Conservation (phyloP, 2,329 filamentous ascomycete species). For the Alternaria triticina region DNA sequence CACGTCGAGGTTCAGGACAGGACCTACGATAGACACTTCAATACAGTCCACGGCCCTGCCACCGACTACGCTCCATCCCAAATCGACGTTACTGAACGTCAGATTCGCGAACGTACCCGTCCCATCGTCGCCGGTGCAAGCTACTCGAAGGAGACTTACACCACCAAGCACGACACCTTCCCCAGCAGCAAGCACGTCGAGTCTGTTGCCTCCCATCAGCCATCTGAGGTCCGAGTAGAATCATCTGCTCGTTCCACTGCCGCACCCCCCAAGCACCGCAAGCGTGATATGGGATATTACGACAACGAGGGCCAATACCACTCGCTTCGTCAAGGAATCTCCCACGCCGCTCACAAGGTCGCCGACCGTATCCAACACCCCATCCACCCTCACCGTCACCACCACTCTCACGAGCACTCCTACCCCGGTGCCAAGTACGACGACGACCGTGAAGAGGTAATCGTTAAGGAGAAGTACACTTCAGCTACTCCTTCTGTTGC, state of each 20-base stretch:
- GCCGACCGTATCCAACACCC: constrained; percentile 71
- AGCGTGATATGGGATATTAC: constrained; percentile 78
- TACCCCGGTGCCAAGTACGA: constrained; percentile 42
- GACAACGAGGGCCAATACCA: constrained; percentile 79
- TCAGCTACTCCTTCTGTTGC: constrained; percentile 38
- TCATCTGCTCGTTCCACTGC: constrained; percentile 58
- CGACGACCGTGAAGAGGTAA: constrained; percentile 53
- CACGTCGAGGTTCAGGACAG: constrained; percentile 70
- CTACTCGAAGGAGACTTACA: constrained; percentile 50
- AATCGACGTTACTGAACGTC: constrained; percentile 63
- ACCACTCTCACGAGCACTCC: constrained; percentile 49
- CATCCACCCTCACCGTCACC: constrained; percentile 63
- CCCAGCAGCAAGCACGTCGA: constrained; percentile 45
- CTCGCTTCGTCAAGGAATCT: constrained; percentile 74
- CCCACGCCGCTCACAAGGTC: constrained; percentile 58
- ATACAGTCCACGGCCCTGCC: constrained; percentile 56
- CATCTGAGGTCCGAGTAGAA: constrained; percentile 58
- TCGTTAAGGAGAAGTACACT: constrained; percentile 55
- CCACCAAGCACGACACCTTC: constrained; percentile 50
- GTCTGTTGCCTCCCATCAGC: constrained; percentile 48
- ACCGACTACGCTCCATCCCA: constrained; percentile 64
- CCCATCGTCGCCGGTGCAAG: constrained; percentile 58
- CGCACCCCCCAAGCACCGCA: constrained; percentile 57
- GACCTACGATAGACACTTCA: constrained; percentile 55
- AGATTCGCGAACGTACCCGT: constrained; percentile 69